These are phyloP conservation scores for Botryobasidium botryosum DNA, from an alignment of 768 basidiomycete genomes.

Conservation along the genomic window DNA sequence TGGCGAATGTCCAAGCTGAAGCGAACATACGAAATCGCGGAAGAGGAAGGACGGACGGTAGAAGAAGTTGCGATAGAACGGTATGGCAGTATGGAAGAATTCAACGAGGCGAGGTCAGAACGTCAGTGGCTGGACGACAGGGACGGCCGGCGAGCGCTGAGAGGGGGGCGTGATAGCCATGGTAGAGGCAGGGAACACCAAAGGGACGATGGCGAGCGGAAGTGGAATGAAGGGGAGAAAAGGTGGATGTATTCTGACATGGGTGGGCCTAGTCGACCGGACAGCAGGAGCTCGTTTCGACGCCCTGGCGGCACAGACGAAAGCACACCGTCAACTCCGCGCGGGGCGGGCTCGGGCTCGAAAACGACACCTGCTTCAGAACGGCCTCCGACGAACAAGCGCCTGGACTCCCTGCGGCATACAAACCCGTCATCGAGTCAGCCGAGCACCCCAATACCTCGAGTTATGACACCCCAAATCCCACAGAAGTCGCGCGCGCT, in stretches of 20 bases:
- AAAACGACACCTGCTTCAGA: constrained; percentile 18
- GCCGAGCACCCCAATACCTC: constrained; percentile 72
- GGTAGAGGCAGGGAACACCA: constrained; percentile 18
- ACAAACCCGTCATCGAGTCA: constrained; percentile 3
- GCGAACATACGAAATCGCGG: constrained; percentile 74
- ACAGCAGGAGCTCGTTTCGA: constrained; percentile 75
- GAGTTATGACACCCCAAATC: constrained; percentile 64
- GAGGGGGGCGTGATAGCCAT: constrained; percentile 19
- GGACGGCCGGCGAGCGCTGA: constrained; percentile 33
- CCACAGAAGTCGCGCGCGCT: constrained; percentile 28
- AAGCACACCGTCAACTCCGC: constrained; percentile 43
- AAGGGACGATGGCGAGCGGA: constrained; percentile 26
- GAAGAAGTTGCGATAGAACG: constrained; percentile 77
- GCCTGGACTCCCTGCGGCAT: constrained; percentile 37
- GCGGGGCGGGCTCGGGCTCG: background rate
- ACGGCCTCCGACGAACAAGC: constrained; percentile 29
- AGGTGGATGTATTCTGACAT: constrained; percentile 55
- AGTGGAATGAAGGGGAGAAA: constrained; percentile 16
- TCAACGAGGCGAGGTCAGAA: constrained; percentile 81
- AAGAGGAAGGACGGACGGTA: constrained; percentile 57
- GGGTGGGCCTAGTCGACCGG: constrained; percentile 34
- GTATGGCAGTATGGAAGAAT: constrained; percentile 71
- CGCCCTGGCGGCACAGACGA: constrained; percentile 51
- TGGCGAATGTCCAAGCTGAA: constrained; percentile 98
- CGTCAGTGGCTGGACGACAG: constrained; percentile 72